phyloP scores from a whole-genome alignment of 805 yeast genomes.

The Tetrapisispora taiwanensis region DNA sequence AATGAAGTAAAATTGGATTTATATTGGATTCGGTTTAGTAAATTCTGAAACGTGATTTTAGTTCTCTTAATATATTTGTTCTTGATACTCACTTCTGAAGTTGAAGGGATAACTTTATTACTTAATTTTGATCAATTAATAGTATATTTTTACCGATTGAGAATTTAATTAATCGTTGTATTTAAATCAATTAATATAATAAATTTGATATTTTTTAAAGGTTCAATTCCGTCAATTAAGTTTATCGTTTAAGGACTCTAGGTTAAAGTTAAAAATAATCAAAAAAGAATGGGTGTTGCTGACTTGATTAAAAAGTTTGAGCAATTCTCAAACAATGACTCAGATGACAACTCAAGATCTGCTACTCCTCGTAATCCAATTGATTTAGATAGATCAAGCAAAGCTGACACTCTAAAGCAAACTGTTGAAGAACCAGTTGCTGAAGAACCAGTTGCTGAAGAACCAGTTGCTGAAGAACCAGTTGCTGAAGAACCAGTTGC shows the following conservation, averaged over 20 bases:
- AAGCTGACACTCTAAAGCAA: conserved; percentile 4
- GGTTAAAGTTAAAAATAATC: background rate
- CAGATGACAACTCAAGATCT: background rate
- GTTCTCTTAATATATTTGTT: too few relatives aligned
- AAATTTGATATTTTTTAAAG: too few relatives aligned
- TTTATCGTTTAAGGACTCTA: too few relatives aligned
- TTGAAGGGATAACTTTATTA: too few relatives aligned
- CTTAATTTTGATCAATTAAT: too few relatives aligned
- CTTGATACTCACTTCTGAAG: too few relatives aligned
- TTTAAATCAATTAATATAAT: too few relatives aligned
- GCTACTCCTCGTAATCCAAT: background rate
- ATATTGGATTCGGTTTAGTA: background rate
- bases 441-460: conserved; percentile 4
- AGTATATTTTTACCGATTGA: too few relatives aligned
- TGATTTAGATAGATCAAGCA: background rate
- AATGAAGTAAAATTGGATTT: too few relatives aligned
- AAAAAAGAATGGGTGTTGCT: conserved; percentile 29
- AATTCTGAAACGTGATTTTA: background rate
- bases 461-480: conserved; percentile 5
- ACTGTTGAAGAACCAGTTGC: conserved; percentile 3
- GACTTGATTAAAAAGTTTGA: conserved; percentile 31
- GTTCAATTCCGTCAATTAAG: too few relatives aligned
- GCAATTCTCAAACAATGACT: conserved; percentile 15
- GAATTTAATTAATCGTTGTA: too few relatives aligned
- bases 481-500: conserved; percentile 5